phyloP scores from a whole-genome alignment of 2,329 filamentous ascomycete genomes.

The Sarocladium brachiariae region DNA sequence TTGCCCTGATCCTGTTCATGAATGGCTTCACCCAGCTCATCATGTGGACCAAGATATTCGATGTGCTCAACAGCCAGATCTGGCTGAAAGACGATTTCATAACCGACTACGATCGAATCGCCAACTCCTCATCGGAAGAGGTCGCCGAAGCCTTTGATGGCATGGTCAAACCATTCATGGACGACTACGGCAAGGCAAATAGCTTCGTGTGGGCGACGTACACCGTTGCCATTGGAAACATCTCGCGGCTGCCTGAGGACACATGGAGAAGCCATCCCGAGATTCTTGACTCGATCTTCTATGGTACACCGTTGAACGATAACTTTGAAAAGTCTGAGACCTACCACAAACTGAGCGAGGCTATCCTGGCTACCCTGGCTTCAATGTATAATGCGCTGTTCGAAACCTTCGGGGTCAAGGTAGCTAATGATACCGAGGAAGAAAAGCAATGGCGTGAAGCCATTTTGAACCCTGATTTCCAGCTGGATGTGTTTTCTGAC shows the following conservation, averaged over 20 bases:
- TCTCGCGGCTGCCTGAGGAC: background rate
- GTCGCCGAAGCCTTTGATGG: background rate
- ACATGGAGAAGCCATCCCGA: background rate
- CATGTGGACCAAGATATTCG: conserved; percentile 34
- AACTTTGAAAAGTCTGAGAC: background rate
- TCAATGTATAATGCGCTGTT: conserved; percentile 24
- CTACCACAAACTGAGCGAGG: background rate
- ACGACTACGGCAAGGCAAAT: conserved; percentile 16
- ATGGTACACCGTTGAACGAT: background rate
- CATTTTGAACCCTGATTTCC: conserved; percentile 13
- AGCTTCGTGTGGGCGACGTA: background rate
- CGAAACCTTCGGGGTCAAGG: conserved; percentile 23
- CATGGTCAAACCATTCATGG: conserved; percentile 24
- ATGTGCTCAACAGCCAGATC: conserved; percentile 19
- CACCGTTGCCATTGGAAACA: background rate
- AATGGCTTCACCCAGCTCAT: conserved; percentile 55
- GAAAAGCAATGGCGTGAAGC: conserved; percentile 12
- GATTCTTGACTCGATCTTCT: background rate
- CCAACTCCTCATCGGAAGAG: conserved; percentile 19
- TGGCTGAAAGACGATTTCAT: conserved; percentile 12
- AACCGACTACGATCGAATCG: conserved; percentile 11
- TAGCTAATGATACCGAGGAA: conserved; percentile 14
- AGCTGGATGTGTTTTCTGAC: conserved; percentile 17
- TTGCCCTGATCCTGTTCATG: conserved; percentile 55
- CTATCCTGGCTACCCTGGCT: background rate